phyloP scores from a whole-genome alignment of 2,329 filamentous ascomycete species.

The Pseudocercospora vitis region DNA sequence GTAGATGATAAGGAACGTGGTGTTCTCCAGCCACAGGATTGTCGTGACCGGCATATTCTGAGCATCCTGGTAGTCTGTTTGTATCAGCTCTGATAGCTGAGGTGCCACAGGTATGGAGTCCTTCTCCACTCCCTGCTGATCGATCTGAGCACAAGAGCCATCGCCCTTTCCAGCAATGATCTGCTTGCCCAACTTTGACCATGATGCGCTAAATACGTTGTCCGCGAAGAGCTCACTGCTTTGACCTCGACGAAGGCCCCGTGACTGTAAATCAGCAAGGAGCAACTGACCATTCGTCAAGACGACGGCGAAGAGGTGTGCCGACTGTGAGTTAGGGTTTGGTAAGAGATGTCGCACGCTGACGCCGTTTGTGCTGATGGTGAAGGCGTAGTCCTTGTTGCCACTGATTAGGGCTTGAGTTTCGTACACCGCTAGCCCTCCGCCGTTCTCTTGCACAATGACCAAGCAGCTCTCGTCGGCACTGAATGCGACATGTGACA shows the following conservation, averaged over 20 bases:
- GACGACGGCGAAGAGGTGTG: slow-evolving; percentile 73
- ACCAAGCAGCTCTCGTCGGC: slow-evolving; percentile 84
- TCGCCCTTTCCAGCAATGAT: slow-evolving; percentile 81
- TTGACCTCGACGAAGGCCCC: slow-evolving; percentile 56
- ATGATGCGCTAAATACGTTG: slow-evolving; percentile 79
- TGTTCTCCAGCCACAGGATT: slow-evolving; percentile 78
- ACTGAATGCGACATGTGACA: slow-evolving; percentile 88
- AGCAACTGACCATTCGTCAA: slow-evolving; percentile 77
- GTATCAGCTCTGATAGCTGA: slow-evolving; percentile 50
- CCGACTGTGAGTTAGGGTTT: slow-evolving; percentile 67
- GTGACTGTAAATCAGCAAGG: slow-evolving; percentile 75
- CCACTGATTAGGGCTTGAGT: slow-evolving; percentile 67
- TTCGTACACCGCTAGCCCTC: slow-evolving; percentile 81
- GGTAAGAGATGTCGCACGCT: slow-evolving; percentile 72
- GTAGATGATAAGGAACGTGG: slow-evolving; percentile 68
- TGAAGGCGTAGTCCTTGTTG: slow-evolving; percentile 66
- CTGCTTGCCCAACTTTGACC: slow-evolving; percentile 93
- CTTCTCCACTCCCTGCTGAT: slow-evolving; percentile 73
- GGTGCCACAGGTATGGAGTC: slow-evolving; percentile 77
- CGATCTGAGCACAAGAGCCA: slow-evolving; percentile 80
- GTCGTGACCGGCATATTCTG: slow-evolving; percentile 44
- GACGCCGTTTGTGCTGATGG: slow-evolving; percentile 74
- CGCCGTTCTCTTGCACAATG: slow-evolving; percentile 75
- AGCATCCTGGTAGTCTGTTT: slow-evolving; percentile 40
- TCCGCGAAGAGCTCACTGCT: slow-evolving; percentile 66